Evolutionary conservation across 202 grass and related monocot species (phyloP).

Genomic region (Carex sylvatica): DNA sequence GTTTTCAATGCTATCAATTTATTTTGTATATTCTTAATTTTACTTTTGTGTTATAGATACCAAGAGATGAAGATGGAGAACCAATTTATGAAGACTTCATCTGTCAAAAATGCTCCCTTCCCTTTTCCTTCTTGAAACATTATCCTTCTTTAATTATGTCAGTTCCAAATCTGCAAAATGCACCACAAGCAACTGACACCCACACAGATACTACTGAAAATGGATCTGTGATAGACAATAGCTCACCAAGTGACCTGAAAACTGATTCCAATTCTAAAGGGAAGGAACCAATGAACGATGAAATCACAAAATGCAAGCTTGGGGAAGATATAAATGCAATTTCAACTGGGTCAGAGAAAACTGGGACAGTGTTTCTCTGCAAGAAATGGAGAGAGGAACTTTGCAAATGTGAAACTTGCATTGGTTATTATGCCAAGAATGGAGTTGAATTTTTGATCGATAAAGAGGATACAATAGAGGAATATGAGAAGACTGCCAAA

Average conservation of each 20-base stretch:
- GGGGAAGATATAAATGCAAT: constrained; percentile 54
- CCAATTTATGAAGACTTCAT: constrained; percentile 83
- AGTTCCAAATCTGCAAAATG: constrained; percentile 39
- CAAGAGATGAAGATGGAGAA: constrained; percentile 88
- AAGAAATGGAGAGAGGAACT: constrained; percentile 84
- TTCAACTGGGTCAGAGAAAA: constrained; percentile 38
- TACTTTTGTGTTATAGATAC: constrained; percentile 48
- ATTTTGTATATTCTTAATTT: constrained; percentile 12
- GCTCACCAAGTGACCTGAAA: constrained; percentile 25
- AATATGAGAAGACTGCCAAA: constrained; percentile 89
- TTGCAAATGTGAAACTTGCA: constrained; percentile 72
- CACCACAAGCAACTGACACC: constrained; percentile 27
- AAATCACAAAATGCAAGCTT: constrained; percentile 55
- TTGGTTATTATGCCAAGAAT: constrained; percentile 41
- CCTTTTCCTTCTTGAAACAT: constrained; percentile 75
- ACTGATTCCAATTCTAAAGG: constrained; percentile 21
- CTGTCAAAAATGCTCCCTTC: constrained; percentile 73
- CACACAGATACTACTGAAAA: constrained; percentile 34
- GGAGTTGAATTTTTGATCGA: constrained; percentile 65
- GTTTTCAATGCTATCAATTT: neutral
- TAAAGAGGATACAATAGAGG: constrained; percentile 83
- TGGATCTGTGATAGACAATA: constrained; percentile 24
- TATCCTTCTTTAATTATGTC: constrained; percentile 61
- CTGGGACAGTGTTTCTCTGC: constrained; percentile 61
- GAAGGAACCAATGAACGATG: constrained; percentile 30